Evolutionary conservation across 2,329 filamentous ascomycete genomes (phyloP), one percentile per base, ranked within the genome.

Genomic region (Orbilia ellipsospora): DNA sequence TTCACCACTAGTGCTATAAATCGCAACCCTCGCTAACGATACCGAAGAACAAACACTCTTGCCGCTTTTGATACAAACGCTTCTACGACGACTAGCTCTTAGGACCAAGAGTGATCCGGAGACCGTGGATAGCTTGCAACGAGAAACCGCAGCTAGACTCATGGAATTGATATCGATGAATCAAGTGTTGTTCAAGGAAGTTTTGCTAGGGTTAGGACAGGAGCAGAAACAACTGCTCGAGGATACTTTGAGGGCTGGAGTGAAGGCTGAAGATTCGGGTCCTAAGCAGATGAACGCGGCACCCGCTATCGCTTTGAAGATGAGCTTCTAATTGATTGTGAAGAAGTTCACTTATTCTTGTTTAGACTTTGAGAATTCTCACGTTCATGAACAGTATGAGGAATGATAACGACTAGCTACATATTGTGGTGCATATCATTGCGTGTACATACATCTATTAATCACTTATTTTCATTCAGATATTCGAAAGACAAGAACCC

Each of bases 251-350:
- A 87, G 89, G 82, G 88, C 87, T 54, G 82, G 82, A 66, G 80
- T 81, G 4, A 78, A 70, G 79, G 82, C 81, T 65, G 80, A 83
- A 51, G 83, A 82, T 60, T 85, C 83, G 72, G 83, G 85, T 70
- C 87, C 84, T 28, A 88, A 88, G 40, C 57, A 63, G 15, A 59
- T 83, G 56, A 84, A 84, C 57, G 84, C 82, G 51, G 84, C 85
- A 82, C 95, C 95, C 12, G 95, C 86, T 77, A 99, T 99, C 85
- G 93, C 93, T 64, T 83, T 99, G 81, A 95, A 96, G 86, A 96
- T 98, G 92, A 75, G 69, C 23, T 75, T 75, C 52, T 75, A 44
- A 57, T 12, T 10, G 10, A 36, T 36, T 6, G 31, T 36, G 8
- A 10, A 31, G 28, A 31, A 36, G 31, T 36, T 36, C 31, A 6